Conservation (phyloP, 805 yeast species). For the Cyberlindnera mrakii region DNA sequence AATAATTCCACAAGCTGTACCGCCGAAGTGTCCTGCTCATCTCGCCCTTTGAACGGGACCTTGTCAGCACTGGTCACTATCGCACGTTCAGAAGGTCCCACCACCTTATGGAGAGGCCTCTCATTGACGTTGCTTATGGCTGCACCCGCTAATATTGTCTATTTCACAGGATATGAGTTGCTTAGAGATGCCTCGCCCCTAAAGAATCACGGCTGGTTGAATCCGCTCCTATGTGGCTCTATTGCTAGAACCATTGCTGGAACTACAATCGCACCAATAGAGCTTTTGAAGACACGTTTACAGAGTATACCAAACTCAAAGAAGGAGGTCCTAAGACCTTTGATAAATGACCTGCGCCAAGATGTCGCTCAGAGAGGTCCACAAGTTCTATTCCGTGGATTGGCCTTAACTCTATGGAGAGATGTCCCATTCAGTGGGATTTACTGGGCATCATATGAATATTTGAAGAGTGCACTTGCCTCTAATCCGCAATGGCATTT, state of each 20-base stretch:
- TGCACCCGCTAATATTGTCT: slow-evolving; percentile 86
- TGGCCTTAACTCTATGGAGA: slow-evolving; percentile 87
- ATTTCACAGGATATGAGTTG: slow-evolving; percentile 89
- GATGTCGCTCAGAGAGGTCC: slow-evolving; percentile 55
- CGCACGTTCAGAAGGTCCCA: slow-evolving; percentile 62
- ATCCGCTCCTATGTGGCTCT: slow-evolving; percentile 83
- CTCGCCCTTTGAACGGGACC: slow-evolving; percentile 49
- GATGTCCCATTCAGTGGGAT: slow-evolving; percentile 96
- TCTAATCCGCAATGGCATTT: slow-evolving; percentile 1
- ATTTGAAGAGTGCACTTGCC: slow-evolving; percentile 24
- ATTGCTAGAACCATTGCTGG: slow-evolving; percentile 81
- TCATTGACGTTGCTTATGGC: slow-evolving; percentile 82
- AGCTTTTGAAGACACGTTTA: slow-evolving; percentile 77
- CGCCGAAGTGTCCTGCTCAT: slow-evolving; percentile 17
- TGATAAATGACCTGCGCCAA: slow-evolving; percentile 45
- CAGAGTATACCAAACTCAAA: slow-evolving; percentile 72
- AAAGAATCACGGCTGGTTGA: slow-evolving; percentile 33
- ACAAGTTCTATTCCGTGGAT: slow-evolving; percentile 70
- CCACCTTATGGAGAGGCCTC: slow-evolving; percentile 85
- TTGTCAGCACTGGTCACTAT: slow-evolving; percentile 67
- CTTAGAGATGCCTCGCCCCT: slow-evolving; percentile 71
- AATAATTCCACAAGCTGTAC: slow-evolving; percentile 16
- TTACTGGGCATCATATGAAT: slow-evolving; percentile 88
- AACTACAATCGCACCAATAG: slow-evolving; percentile 80
- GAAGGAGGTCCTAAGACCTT: slow-evolving; percentile 28